Evolutionary conservation across 352 stramenopile species (phyloP), one percentile per base, ranked within the genome.

Genomic region (Peronospora destructor): DNA sequence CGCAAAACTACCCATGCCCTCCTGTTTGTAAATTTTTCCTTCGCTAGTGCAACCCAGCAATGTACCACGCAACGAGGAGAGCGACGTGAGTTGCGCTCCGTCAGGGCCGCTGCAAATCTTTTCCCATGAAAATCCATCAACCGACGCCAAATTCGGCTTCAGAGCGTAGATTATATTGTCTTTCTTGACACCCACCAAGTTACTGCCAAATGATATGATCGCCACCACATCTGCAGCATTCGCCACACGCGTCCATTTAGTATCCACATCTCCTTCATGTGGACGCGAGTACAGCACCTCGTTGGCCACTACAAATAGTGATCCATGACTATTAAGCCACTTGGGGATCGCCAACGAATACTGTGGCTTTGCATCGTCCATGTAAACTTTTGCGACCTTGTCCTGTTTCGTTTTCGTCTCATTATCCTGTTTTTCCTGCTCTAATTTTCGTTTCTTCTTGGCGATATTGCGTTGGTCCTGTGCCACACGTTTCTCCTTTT

Each of bases 401-500:
- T 59, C 47, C 30, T 37, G 13, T 30, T 35, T 23, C 33, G 16
- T 6, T 11, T 37, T 9, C 13, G 11, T 45, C 40, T 46, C n/a
- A 2, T 21, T 3, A n/a, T 35, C 46, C 37, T 72, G 50, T 16
- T 85, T 26, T 47, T 87, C 73, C 50, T 87, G 79, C 40, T 92
- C 53, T 40, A 64, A 6, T 61, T 81, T 80, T 19, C 74, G 72
- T 46, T 80, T 83, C 63, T 85, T 85, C 32, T 61, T 63, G 35
- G 66, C 70, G 28, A 67, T 57, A 60, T 81, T 89, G 44, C 68
- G 72, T 50, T 74, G 66, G 50, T 81, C 68, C 7, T 66, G 61
- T 9, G 49, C 66, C 41, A 88, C 68, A 34, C 76, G 75, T 59
- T 91, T 95, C 56, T 91, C 77, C 64, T 93, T 95, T 62, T 90